Evolutionary conservation across 116 monocot species (phyloP).

Genomic region (Phalaenopsis hybrid): DNA sequence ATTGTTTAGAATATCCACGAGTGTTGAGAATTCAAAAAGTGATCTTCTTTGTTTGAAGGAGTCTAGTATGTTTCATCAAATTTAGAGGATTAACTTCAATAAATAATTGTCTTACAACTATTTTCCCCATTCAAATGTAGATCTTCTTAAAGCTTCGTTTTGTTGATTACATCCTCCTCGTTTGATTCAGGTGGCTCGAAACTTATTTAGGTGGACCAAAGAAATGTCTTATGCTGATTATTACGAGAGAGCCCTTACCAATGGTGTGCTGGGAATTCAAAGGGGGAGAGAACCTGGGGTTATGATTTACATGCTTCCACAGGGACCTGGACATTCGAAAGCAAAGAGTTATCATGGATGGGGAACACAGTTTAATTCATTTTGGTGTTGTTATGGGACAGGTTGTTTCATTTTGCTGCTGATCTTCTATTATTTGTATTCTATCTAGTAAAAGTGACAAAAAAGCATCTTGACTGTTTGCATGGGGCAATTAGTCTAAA

Average conservation of each 20-base stretch:
- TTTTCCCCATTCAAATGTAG: not conserved
- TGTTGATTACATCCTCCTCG: not conserved
- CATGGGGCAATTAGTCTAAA: too few species aligned
- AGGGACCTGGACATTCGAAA: conserved; percentile 71
- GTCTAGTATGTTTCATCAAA: not conserved
- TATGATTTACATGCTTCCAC: conserved; percentile 99
- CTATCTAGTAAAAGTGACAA: too few species aligned
- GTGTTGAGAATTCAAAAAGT: not conserved
- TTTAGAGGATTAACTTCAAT: not conserved
- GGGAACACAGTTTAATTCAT: conserved; percentile 76
- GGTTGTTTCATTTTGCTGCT: conserved; percentile 30
- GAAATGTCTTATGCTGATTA: conserved; percentile 86
- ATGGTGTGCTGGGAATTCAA: conserved; percentile 91
- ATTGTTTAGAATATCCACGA: not conserved
- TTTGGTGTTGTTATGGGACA: conserved; percentile 99
- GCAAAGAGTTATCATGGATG: conserved; percentile 72
- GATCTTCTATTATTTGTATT: not conserved
- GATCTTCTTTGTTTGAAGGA: not conserved
- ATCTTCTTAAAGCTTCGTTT: not conserved
- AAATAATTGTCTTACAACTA: not conserved
- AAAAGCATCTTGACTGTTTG: too few species aligned
- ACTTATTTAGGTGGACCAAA: conserved; percentile 93
- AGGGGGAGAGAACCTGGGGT: conserved; percentile 74
- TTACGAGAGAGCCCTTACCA: conserved; percentile 91
- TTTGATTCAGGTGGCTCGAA: conserved; percentile 66